These are phyloP conservation scores for Adansonia rubrostipa DNA, from an alignment of 441 rosid species.

Conservation along the genomic window DNA sequence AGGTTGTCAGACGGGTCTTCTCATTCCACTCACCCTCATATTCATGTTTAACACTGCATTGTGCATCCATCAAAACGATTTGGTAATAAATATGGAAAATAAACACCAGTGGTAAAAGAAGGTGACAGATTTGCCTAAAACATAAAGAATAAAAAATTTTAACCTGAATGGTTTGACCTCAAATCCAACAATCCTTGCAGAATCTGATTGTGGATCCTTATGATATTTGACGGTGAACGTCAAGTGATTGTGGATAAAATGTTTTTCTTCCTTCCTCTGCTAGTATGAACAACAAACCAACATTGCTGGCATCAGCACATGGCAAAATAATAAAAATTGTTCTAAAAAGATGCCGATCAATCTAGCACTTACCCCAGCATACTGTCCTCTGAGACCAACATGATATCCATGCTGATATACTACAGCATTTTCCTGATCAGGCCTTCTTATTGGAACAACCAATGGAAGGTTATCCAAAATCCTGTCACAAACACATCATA, in stretches of 20 bases:
- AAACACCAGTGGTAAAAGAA: not conserved
- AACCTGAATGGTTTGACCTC: slow-evolving; percentile 94
- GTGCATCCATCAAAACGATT: slow-evolving; percentile 40
- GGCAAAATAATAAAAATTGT: slow-evolving; percentile 5
- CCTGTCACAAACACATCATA: slow-evolving; percentile 51
- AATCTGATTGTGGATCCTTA: slow-evolving; percentile 59
- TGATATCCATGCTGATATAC: slow-evolving; percentile 86
- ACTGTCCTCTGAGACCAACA: slow-evolving; percentile 82
- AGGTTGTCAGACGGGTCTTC: slow-evolving; percentile 71
- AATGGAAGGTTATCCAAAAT: slow-evolving; percentile 95
- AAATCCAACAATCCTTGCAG: slow-evolving; percentile 88
- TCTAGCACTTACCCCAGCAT: slow-evolving; percentile 66
- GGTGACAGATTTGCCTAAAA: not conserved
- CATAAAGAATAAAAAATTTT: not conserved
- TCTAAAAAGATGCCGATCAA: slow-evolving; percentile 14
- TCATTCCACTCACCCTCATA: slow-evolving; percentile 86
- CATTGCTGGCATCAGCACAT: slow-evolving; percentile 22
- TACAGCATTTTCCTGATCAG: slow-evolving; percentile 58
- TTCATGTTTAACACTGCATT: slow-evolving; percentile 73
- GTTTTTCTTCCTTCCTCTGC: slow-evolving; percentile 78
- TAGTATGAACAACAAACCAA: slow-evolving; percentile 21
- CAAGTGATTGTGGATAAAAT: slow-evolving; percentile 87
- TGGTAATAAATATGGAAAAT: slow-evolving; percentile 1
- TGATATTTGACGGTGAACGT: slow-evolving; percentile 77
- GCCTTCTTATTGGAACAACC: slow-evolving; percentile 68